Evolutionary conservation across 495 filamentous ascomycete genomes (phyloP).

Genomic region (Trichoderma orchidacearum): DNA sequence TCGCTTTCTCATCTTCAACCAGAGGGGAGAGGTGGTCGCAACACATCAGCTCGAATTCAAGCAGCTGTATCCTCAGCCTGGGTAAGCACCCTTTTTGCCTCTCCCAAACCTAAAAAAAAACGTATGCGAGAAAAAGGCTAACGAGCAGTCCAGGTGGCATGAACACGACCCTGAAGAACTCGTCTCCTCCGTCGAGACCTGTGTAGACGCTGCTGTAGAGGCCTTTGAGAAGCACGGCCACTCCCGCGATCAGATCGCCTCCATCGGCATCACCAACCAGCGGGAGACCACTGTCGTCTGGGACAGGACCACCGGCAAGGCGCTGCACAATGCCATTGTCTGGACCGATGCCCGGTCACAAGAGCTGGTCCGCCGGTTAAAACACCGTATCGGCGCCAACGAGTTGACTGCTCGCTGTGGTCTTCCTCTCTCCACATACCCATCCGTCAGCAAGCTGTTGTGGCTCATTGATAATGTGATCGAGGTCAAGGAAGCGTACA

Average conservation of each 20-base stretch:
- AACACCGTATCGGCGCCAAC: not conserved
- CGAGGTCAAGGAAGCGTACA: conserved; percentile 49
- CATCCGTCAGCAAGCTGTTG: conserved; percentile 58
- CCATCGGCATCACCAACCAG: conserved; percentile 69
- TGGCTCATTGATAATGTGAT: conserved; percentile 57
- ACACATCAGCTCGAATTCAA: conserved; percentile 66
- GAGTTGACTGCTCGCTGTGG: conserved; percentile 53
- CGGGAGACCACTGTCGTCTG: conserved; percentile 70
- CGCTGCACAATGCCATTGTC: conserved; percentile 63
- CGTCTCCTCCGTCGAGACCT: conserved; percentile 53
- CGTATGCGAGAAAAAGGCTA: not conserved
- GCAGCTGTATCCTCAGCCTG: conserved; percentile 61
- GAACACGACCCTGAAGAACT: conserved; percentile 68
- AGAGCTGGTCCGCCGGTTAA: conserved; percentile 58
- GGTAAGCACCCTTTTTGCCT: conserved; percentile 35
- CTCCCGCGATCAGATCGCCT: conserved; percentile 49
- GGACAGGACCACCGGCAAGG: conserved; percentile 62
- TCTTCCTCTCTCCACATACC: conserved; percentile 68
- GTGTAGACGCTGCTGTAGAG: conserved; percentile 57
- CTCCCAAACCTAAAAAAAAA: not conserved
- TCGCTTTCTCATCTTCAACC: conserved; percentile 69
- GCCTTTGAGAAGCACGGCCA: conserved; percentile 50
- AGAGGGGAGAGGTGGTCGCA: conserved; percentile 49
- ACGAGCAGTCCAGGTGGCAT: conserved; percentile 53
- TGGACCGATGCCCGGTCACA: conserved; percentile 54